phyloP scores from a whole-genome alignment of 169 alveolate genomes.

The Plasmodium cynomolgi region DNA sequence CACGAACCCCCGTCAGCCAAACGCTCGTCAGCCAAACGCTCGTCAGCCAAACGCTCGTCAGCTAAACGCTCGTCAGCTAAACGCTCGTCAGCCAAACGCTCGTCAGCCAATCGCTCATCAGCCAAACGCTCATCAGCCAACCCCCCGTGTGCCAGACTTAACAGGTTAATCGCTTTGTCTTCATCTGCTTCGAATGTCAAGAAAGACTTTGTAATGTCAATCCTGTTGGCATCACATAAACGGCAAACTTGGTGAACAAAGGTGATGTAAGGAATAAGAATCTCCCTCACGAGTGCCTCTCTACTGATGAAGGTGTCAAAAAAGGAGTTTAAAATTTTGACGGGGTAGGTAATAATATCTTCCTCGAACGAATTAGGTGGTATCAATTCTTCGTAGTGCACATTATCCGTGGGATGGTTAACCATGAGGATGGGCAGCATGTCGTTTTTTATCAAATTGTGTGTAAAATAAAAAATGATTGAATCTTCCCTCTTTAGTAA shows the following conservation, averaged over 20 bases:
- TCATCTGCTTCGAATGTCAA: neutral
- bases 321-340: conserved; percentile 34
- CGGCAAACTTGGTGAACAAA: conserved; percentile 25
- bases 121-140: too few species aligned
- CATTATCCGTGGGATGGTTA: neutral
- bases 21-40: too few species aligned
- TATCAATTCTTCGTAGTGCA: conserved; percentile 7
- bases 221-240: conserved; percentile 23
- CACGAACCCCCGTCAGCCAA: neutral
- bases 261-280: conserved; percentile 25
- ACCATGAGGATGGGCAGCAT: conserved; percentile 33
- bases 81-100: neutral
- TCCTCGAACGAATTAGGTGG: conserved; percentile 30
- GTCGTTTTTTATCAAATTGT: conserved; percentile 18
- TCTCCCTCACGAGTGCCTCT: neutral
- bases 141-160: neutral
- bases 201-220: conserved; percentile 31
- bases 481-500: conserved; percentile 41
- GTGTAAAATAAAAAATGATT: conserved; percentile 42
- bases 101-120: too few species aligned
- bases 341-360: conserved; percentile 40
- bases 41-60: neutral
- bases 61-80: too few species aligned
- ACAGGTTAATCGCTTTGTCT: neutral
- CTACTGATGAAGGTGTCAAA: conserved; percentile 37